These are phyloP conservation scores for Sideroxylon spinosum DNA, from an alignment of 179 eudicot species.

Conservation along the genomic window DNA sequence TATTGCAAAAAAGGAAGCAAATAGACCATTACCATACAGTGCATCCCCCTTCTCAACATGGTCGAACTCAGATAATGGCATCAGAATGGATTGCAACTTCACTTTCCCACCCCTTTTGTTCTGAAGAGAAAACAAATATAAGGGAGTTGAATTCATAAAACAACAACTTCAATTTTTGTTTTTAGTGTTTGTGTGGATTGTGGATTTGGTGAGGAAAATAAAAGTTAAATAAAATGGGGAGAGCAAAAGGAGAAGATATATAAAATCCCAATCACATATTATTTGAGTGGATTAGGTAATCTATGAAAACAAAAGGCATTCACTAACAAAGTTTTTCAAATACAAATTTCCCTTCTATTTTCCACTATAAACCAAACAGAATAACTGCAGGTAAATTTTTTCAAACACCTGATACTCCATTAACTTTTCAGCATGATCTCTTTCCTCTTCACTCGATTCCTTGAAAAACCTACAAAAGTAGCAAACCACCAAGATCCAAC, in stretches of 20 bases:
- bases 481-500: background rate
- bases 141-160: background rate
- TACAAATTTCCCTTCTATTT: too few species aligned
- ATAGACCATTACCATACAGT: conserved; percentile 51
- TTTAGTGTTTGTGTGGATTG: too few species aligned
- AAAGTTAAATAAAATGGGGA: too few species aligned
- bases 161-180: background rate
- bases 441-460: conserved; percentile 85
- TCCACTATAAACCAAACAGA: background rate
- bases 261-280: too few species aligned
- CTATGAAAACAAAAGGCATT: too few species aligned
- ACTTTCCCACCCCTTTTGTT: conserved; percentile 90
- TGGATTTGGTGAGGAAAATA: too few species aligned
- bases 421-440: conserved; percentile 78
- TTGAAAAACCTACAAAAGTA: conserved; percentile 50
- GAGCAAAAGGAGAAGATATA: too few species aligned
- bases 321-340: too few species aligned
- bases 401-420: conserved; percentile 79
- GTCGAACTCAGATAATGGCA: conserved; percentile 75
- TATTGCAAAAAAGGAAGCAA: background rate
- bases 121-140: conserved; percentile 25
- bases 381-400: background rate
- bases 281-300: too few species aligned
- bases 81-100: conserved; percentile 56
- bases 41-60: conserved; percentile 87